phyloP scores from a whole-genome alignment of 176 grass and related monocot genomes.

The Triticum aestivum region IWGSC_CS_RefSeq_v2.1 NC_057801.1:270043556-270044055 shows the following conservation, averaged over 20 bases:
- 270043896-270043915: slow-evolving; percentile 25
- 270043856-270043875: not conserved
- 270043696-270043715: slow-evolving; percentile 40
- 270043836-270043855: not conserved
- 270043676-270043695: not conserved
- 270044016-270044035: slow-evolving; percentile 23
- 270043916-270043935: not conserved
- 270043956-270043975: slow-evolving; percentile 1
- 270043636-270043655: not conserved
- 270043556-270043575: slow-evolving; percentile 18
- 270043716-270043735: not conserved
- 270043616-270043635: too few relatives aligned
- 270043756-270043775: not conserved
- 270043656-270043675: not conserved
- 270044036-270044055: not conserved
- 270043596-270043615: slow-evolving; percentile 1
- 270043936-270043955: not conserved
- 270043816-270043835: not conserved
- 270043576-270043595: slow-evolving; percentile 33
- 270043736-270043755: not conserved
- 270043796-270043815: not conserved
- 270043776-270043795: not conserved
- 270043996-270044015: not conserved
- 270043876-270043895: not conserved
- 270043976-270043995: slow-evolving; percentile 21